A percentile compares a stretch with the other conserved stretches of the same genome.
phyloP scores from a whole-genome alignment of 495 filamentous ascomycete species.

The Trichocladium uniseriatum region DNA sequence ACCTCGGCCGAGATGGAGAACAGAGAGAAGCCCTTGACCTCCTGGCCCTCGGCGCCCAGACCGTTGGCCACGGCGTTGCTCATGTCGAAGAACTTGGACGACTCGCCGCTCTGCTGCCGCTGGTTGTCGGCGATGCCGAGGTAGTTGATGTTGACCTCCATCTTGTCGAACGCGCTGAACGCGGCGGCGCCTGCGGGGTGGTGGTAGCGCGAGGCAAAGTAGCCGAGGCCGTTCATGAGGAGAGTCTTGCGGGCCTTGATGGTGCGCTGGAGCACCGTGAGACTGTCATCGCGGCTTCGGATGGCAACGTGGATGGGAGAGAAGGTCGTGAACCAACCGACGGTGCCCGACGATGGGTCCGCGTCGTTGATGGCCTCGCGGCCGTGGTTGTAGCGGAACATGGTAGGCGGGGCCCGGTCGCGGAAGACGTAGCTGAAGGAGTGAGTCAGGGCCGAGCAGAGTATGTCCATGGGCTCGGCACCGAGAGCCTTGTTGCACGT shows the following conservation, averaged over 20 bases:
- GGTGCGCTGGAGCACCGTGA: slow-evolving; percentile 1
- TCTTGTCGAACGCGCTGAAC: background rate
- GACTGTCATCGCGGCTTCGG: background rate
- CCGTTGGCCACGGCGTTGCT: background rate
- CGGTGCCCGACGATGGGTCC: background rate
- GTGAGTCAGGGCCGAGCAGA: slow-evolving; percentile 16
- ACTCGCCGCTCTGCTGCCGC: background rate
- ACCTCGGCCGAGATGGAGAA: background rate
- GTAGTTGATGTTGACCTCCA: slow-evolving; percentile 55
- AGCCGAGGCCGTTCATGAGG: slow-evolving; percentile 9
- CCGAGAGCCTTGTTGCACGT: slow-evolving; percentile 16
- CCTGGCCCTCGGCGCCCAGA: background rate
- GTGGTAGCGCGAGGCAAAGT: slow-evolving; percentile 26
- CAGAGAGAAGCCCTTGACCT: background rate
- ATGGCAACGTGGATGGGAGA: slow-evolving; percentile 6
- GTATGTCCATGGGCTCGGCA: slow-evolving; percentile 22
- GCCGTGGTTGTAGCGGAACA: slow-evolving; percentile 24
- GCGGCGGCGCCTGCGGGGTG: background rate
- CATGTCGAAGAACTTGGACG: background rate
- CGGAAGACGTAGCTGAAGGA: slow-evolving; percentile 23
- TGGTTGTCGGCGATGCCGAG: slow-evolving; percentile 26
- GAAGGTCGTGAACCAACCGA: slow-evolving; percentile 19
- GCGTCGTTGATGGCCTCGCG: slow-evolving; percentile 11
- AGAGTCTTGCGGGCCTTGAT: slow-evolving; percentile 8
- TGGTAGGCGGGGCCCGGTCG: slow-evolving; percentile 35